phyloP scores from a whole-genome alignment of 768 basidiomycete genomes.

The Lepiota venenata region DNA sequence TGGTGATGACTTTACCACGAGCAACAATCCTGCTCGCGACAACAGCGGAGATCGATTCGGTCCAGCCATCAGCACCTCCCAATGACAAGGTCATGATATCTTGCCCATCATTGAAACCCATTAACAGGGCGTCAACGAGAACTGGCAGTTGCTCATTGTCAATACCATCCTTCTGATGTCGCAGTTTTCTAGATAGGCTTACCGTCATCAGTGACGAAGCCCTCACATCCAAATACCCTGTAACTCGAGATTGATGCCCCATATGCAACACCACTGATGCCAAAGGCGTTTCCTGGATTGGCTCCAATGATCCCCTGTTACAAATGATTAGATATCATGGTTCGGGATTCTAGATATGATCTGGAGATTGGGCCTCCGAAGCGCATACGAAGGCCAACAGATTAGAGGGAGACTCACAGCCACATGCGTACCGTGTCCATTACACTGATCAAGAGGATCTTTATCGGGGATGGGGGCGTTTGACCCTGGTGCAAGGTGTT shows the following conservation, averaged over 20 bases:
- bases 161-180: neutral
- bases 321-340: constrained; percentile 2
- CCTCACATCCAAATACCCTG: constrained; percentile 60
- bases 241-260: constrained; percentile 51
- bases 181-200: constrained; percentile 11
- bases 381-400: no score
- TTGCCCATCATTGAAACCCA: constrained; percentile 46
- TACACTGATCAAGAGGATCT: constrained; percentile 52
- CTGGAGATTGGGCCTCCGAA: no score
- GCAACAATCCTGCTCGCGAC: constrained; percentile 56
- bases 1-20: constrained; percentile 57
- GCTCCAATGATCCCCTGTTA: constrained; percentile 58
- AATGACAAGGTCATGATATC: constrained; percentile 69
- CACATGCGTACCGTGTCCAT: constrained; percentile 55
- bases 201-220: constrained; percentile 51
- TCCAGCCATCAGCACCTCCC: constrained; percentile 64
- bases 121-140: constrained; percentile 47
- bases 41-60: constrained; percentile 48
- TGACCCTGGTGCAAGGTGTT: constrained; percentile 22
- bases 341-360: constrained; percentile 6
- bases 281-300: constrained; percentile 55
- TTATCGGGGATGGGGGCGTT: constrained; percentile 48
- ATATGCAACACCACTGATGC: constrained; percentile 70
- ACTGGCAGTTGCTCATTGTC: constrained; percentile 16
- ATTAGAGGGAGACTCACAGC: constrained; percentile 28